These are phyloP conservation scores for Aspergillus uvarum DNA, from an alignment of 2,329 filamentous ascomycete species.

Conservation along the genomic window DNA sequence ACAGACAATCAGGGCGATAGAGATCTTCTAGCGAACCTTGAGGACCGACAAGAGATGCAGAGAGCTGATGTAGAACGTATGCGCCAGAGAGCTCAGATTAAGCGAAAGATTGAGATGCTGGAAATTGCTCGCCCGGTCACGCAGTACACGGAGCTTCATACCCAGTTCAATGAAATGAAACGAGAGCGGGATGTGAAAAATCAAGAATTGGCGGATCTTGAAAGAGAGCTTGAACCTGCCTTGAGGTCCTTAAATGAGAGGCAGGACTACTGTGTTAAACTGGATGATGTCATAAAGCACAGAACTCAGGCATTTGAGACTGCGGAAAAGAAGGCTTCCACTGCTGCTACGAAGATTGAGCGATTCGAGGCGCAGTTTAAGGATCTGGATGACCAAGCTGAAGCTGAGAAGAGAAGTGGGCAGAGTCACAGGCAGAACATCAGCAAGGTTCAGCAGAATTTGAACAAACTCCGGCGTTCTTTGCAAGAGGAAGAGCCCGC, in stretches of 20 bases:
- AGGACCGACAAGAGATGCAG: slow-evolving; percentile 71
- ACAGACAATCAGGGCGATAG: slow-evolving; percentile 58
- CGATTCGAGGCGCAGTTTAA: slow-evolving; percentile 39
- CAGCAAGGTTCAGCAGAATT: slow-evolving; percentile 52
- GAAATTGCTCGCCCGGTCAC: slow-evolving; percentile 65
- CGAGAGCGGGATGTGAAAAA: slow-evolving; percentile 55
- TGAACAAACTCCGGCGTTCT: slow-evolving; percentile 64
- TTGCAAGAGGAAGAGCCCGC: slow-evolving; percentile 59
- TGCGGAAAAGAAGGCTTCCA: slow-evolving; percentile 52
- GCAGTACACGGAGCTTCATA: slow-evolving; percentile 59
- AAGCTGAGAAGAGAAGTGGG: slow-evolving; percentile 54
- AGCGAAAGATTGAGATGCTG: slow-evolving; percentile 64
- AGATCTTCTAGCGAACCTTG: slow-evolving; percentile 65
- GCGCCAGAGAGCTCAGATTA: slow-evolving; percentile 69
- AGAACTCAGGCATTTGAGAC: slow-evolving; percentile 56
- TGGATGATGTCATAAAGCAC: slow-evolving; percentile 57
- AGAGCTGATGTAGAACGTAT: slow-evolving; percentile 81
- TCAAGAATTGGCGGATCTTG: slow-evolving; percentile 59
- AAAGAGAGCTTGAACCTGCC: slow-evolving; percentile 65
- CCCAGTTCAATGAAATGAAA: slow-evolving; percentile 54
- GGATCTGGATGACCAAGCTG: slow-evolving; percentile 41
- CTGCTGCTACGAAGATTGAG: slow-evolving; percentile 43
- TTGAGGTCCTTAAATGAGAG: slow-evolving; percentile 69
- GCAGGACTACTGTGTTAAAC: slow-evolving; percentile 58
- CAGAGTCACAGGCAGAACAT: slow-evolving; percentile 55